Evolutionary conservation across 208 protist genomes (phyloP).

Genomic region (Trypanosoma theileri): DNA sequence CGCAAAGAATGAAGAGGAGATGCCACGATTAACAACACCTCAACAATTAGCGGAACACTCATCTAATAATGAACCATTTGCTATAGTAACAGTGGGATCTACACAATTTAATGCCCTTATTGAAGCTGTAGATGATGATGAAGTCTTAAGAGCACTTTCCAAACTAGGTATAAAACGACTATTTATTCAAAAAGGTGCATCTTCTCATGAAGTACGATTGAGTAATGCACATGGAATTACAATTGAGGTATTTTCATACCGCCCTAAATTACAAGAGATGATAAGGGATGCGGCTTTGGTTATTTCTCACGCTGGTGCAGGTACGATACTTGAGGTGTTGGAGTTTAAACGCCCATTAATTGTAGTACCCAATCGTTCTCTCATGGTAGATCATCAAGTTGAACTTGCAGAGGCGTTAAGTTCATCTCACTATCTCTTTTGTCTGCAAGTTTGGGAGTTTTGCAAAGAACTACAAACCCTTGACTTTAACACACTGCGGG

Average conservation of each 20-base stretch:
- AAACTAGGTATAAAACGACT: constrained; percentile 51
- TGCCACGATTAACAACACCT: background rate
- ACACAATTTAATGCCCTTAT: constrained; percentile 81
- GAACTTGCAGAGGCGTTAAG: constrained; percentile 72
- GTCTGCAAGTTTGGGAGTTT: constrained; percentile 47
- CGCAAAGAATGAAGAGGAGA: background rate
- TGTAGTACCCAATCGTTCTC: constrained; percentile 82
- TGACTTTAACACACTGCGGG: constrained; percentile 38
- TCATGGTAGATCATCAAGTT: constrained; percentile 91
- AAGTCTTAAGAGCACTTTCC: constrained; percentile 40
- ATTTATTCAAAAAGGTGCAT: constrained; percentile 78
- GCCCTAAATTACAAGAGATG: constrained; percentile 46
- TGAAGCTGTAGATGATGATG: constrained; percentile 36
- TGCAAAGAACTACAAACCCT: constrained; percentile 35
- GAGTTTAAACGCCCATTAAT: constrained; percentile 56
- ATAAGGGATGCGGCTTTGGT: constrained; percentile 62
- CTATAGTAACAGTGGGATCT: constrained; percentile 89
- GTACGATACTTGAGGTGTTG: constrained; percentile 91
- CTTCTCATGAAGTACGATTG: constrained; percentile 12
- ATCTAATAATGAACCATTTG: constrained; percentile 14
- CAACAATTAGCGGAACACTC: background rate
- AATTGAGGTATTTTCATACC: constrained; percentile 81
- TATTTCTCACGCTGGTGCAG: constrained; percentile 88
- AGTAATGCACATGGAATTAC: constrained; percentile 28
- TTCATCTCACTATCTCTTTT: constrained; percentile 59